Evolutionary conservation across 1,139 yeast genomes (phyloP).

Genomic region (Debaryomycetaceae sp.): DNA sequence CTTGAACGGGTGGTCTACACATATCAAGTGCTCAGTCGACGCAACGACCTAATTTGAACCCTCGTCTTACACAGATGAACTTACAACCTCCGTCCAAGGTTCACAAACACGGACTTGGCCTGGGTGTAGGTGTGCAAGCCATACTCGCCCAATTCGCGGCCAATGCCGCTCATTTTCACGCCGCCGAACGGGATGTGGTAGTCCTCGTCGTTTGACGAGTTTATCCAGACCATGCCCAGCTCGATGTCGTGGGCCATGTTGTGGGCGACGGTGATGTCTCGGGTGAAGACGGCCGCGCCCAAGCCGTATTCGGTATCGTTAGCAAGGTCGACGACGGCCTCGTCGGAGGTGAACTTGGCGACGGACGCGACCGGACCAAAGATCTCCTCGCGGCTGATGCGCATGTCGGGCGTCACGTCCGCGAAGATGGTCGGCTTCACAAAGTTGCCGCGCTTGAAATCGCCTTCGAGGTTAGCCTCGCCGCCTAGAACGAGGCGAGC

Average conservation of each 20-base stretch:
- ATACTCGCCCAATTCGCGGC: conserved; percentile 79
- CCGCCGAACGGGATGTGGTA: conserved; percentile 72
- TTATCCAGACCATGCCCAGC: conserved; percentile 50
- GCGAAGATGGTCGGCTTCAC: conserved; percentile 46
- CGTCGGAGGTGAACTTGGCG: conserved; percentile 41
- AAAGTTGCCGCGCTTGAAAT: conserved; percentile 33
- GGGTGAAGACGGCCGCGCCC: conserved; percentile 26
- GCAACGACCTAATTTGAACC: too few species aligned
- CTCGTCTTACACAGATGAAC: too few species aligned
- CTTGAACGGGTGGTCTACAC: too few species aligned
- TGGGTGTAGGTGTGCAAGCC: conserved; percentile 72
- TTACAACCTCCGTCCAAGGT: conserved; percentile 29
- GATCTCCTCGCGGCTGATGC: conserved; percentile 46
- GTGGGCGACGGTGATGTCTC: conserved; percentile 27
- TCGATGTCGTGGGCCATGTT: conserved; percentile 32
- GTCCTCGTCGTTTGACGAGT: conserved; percentile 70
- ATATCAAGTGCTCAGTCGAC: too few species aligned
- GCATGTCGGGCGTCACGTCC: conserved; percentile 41
- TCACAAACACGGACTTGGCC: conserved; percentile 70
- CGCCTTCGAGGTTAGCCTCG: conserved; percentile 25
- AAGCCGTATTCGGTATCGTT: conserved; percentile 46
- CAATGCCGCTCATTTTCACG: conserved; percentile 72
- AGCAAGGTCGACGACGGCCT: conserved; percentile 40
- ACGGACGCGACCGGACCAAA: conserved; percentile 51
- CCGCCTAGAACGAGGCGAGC: conserved; percentile 41